Evolutionary conservation across 306 rosid genomes (phyloP).

Genomic region (Cicer cuneatum): DNA sequence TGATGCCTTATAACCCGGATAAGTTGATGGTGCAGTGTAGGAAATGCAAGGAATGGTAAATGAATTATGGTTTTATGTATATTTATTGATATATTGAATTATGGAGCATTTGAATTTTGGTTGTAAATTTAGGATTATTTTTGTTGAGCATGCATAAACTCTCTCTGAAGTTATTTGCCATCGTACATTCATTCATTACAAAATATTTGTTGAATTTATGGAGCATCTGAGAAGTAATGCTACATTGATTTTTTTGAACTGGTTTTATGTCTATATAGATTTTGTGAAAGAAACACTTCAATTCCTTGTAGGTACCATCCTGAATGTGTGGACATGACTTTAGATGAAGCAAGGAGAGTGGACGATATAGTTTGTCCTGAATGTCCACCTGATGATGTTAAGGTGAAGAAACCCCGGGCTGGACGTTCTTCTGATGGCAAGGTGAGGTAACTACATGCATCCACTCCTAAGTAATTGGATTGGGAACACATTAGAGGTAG

Average conservation of each 20-base stretch:
- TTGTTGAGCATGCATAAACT: too few species aligned
- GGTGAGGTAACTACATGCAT: too few species aligned
- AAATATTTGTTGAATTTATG: neutral
- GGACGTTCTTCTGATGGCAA: too few species aligned
- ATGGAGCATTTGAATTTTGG: too few species aligned
- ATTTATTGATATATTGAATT: neutral
- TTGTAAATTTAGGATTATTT: too few species aligned
- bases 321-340: constrained; percentile 84
- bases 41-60: constrained; percentile 87
- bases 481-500: too few species aligned
- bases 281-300: constrained; percentile 37
- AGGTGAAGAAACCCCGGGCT: too few species aligned
- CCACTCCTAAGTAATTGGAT: too few species aligned
- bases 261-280: neutral
- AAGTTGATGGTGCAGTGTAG: constrained; percentile 92
- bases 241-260: neutral
- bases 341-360: constrained; percentile 73
- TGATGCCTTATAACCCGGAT: constrained; percentile 93
- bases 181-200: neutral
- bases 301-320: constrained; percentile 80
- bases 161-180: neutral
- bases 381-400: constrained; percentile 75
- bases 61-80: constrained; percentile 20
- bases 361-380: constrained; percentile 78
- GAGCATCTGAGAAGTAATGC: neutral